phyloP scores from a whole-genome alignment of 73 alveolate genomes.

The Symbiodinium natans region DNA sequence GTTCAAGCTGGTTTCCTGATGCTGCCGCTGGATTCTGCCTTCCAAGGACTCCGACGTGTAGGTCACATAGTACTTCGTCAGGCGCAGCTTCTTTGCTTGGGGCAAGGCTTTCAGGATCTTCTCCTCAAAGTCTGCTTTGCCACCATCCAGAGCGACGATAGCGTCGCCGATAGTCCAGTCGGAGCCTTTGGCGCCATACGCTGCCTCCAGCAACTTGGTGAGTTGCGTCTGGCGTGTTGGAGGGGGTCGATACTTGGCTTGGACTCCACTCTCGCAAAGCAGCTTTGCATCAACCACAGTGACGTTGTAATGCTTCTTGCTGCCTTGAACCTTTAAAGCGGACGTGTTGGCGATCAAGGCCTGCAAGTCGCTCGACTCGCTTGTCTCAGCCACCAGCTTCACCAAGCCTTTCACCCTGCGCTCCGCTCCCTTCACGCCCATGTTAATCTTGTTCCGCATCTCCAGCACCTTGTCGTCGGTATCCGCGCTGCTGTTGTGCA shows the following conservation, averaged over 20 bases:
- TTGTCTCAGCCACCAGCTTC: not conserved
- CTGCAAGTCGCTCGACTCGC: not conserved
- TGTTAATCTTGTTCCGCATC: not conserved
- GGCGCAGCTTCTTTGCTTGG: not conserved
- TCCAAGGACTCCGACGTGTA: slow-evolving; percentile 25
- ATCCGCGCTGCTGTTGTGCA: not conserved
- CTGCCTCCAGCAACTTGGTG: not conserved
- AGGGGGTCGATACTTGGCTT: slow-evolving; percentile 26
- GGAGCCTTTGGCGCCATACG: not conserved
- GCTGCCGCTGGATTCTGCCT: not conserved
- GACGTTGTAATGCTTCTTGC: not conserved
- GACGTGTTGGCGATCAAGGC: not conserved
- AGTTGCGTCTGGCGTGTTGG: slow-evolving; percentile 24
- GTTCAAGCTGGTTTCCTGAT: not conserved
- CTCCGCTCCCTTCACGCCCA: not conserved
- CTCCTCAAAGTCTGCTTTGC: not conserved
- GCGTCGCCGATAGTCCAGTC: not conserved
- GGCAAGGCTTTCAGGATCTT: not conserved
- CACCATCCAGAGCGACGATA: not conserved
- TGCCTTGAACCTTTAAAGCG: not conserved
- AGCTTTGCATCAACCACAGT: not conserved
- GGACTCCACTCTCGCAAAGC: slow-evolving; percentile 20
- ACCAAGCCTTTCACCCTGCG: not conserved
- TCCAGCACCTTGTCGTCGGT: not conserved
- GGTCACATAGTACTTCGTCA: not conserved